These are phyloP conservation scores for Thelonectria rubi DNA, from an alignment of 2,329 filamentous ascomycete genomes.

Conservation along the genomic window DNA sequence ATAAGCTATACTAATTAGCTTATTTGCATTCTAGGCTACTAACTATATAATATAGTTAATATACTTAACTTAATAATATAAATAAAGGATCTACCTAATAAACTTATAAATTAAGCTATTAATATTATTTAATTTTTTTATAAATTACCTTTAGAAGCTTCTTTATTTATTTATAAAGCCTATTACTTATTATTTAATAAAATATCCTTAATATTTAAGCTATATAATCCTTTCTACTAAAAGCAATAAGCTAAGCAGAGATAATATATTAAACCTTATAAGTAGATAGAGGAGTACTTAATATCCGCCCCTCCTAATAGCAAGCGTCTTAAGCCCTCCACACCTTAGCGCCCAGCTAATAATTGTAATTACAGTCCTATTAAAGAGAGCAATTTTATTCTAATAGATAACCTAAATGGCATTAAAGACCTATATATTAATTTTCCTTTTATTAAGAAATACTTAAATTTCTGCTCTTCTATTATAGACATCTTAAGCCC, in stretches of 20 bases:
- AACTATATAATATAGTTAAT: background rate
- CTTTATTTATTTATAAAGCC: background rate
- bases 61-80: conserved; percentile 1
- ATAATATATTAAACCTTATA: background rate
- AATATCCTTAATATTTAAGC: conserved; percentile 2
- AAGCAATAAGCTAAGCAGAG: conserved; percentile 3
- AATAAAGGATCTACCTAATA: background rate
- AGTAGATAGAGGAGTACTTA: background rate
- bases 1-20: background rate
- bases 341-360: background rate
- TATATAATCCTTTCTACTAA: conserved; percentile 1
- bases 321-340: background rate
- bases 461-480: conserved; percentile 4
- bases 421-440: background rate
- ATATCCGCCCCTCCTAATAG: background rate
- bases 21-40: background rate
- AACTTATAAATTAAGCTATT: background rate
- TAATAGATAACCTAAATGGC: background rate
- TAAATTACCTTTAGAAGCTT: background rate
- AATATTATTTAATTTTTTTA: background rate
- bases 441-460: conserved; percentile 1
- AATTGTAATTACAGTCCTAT: background rate
- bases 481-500: background rate
- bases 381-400: background rate
- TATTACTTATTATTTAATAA: background rate